Conservation (phyloP, 441 rosid genomes). For the Pelargonium myrrhifolium region DNA sequence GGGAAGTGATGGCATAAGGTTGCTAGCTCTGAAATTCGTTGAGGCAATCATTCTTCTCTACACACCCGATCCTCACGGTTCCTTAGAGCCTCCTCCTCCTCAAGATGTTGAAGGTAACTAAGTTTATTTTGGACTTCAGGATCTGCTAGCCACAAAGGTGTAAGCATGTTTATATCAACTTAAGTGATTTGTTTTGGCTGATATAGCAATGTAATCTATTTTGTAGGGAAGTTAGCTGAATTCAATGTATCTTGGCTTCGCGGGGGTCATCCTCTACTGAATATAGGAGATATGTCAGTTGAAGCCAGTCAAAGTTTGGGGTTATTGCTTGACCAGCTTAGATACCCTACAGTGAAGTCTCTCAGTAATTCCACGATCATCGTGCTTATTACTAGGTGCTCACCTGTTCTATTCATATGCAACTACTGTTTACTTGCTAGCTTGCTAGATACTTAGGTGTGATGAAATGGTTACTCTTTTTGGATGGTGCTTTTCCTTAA, state of each 20-base stretch:
- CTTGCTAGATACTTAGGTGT: neutral
- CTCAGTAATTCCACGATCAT: conserved; percentile 57
- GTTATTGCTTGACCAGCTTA: conserved; percentile 88
- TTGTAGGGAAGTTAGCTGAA: conserved; percentile 48
- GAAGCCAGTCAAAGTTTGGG: conserved; percentile 84
- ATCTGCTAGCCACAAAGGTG: conserved; percentile 4
- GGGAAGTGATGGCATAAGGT: conserved; percentile 74
- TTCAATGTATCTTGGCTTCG: conserved; percentile 85
- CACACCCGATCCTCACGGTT: conserved; percentile 76
- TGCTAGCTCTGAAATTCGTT: conserved; percentile 79
- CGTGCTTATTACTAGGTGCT: conserved; percentile 73
- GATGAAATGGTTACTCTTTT: neutral
- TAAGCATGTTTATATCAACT: neutral
- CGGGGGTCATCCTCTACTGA: conserved; percentile 81
- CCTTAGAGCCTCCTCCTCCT: conserved; percentile 51
- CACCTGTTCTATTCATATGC: conserved; percentile 15
- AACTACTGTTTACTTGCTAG: conserved; percentile 14
- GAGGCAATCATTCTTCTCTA: conserved; percentile 85
- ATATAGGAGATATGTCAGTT: conserved; percentile 79
- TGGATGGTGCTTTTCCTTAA: neutral
- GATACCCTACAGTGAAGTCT: conserved; percentile 76
- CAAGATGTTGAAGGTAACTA: conserved; percentile 45
- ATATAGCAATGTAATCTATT: conserved; percentile 21
- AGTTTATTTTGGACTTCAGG: conserved; percentile 17
- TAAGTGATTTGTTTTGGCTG: conserved; percentile 17